Evolutionary conservation across 805 yeast species (phyloP).

Genomic region (Schwanniomyces vanrijiae): DNA sequence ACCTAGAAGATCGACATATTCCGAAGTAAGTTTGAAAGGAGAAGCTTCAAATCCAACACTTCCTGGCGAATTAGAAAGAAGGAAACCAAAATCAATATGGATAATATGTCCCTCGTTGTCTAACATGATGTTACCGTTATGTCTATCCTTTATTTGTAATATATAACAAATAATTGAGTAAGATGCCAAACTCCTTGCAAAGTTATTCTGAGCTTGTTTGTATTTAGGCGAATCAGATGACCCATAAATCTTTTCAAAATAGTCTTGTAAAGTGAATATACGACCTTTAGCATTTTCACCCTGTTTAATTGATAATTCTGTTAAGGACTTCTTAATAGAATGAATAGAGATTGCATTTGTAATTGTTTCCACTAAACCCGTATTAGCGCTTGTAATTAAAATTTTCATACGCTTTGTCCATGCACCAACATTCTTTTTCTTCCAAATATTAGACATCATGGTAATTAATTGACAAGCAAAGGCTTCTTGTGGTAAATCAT

Average conservation of each 20-base stretch:
- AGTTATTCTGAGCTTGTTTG: conserved; percentile 77
- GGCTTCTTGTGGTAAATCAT: conserved; percentile 94
- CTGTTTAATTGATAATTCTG: conserved; percentile 65
- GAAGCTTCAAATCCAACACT: conserved; percentile 97
- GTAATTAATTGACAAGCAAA: conserved; percentile 94
- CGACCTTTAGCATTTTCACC: conserved; percentile 72
- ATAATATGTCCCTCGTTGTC: conserved; percentile 95
- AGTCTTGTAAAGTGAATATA: conserved; percentile 74
- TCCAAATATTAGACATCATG: conserved; percentile 86
- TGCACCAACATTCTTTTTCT: conserved; percentile 59
- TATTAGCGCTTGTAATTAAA: conserved; percentile 81
- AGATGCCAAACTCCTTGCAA: conserved; percentile 84
- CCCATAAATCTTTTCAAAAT: conserved; percentile 78
- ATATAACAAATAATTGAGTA: conserved; percentile 89
- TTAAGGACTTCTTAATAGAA: conserved; percentile 88
- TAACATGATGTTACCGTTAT: conserved; percentile 95
- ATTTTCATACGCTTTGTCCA: conserved; percentile 97
- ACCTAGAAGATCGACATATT: conserved; percentile 85
- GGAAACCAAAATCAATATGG: conserved; percentile 93
- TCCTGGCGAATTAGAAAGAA: conserved; percentile 93
- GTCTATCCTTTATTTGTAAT: conserved; percentile 92
- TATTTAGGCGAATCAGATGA: conserved; percentile 52
- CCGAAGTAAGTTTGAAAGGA: conserved; percentile 89
- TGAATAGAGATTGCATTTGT: conserved; percentile 93
- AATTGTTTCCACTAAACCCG: conserved; percentile 94